Evolutionary conservation across 257 asterid genomes (phyloP), one percentile per base, ranked within the genome.

Genomic region (Solanum appendiculatum): DNA sequence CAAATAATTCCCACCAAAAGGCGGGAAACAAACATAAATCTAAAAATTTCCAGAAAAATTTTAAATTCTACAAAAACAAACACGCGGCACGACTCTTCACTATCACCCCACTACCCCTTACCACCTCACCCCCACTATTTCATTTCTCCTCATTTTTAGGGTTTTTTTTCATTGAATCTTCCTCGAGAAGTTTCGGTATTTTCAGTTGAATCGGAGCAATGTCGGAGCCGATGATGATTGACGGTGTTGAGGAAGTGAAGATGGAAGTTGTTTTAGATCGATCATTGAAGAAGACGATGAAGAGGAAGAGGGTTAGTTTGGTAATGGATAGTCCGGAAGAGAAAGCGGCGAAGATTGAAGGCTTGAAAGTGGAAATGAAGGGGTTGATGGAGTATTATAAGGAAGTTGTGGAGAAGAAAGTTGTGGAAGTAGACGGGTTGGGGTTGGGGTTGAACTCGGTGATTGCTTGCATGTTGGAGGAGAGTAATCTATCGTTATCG

Each of bases 401-500:
- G 27, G 93, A 92, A 51, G 36, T 89, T 20, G 86, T 80, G n/a
- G 86, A 39, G 37, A 91, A 82, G 46, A 92, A 87, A 33, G 90
- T 83, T 54, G 88, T 87, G 90, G 94, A 78, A 27, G 82, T 81
- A 27, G 94, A 87, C 74, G 83, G 86, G 37, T 42, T 72, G 54
- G 77, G 90, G 39, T 78, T 91, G 66, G 74, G 90, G n/a, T 77
- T 90, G 90, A 92, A 92, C 85, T 84, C 89, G 56, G 86, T 91
- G 86, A 89, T 95, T 88, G 98, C 97, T 12, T 90, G 94, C 70
- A 89, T 95, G 83, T 88, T 97, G 93, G 99, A 97, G 84, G 99
- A 95, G 92, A 94, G 98, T 37, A 90, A 88, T 84, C 92, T 97
- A 7, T 94, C 98, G 73, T 87, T 97, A 88, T 91, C 96, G 13